Base-by-base conservation (phyloP, 108 stramenopile genomes). In the Tribonema minus region DNA sequence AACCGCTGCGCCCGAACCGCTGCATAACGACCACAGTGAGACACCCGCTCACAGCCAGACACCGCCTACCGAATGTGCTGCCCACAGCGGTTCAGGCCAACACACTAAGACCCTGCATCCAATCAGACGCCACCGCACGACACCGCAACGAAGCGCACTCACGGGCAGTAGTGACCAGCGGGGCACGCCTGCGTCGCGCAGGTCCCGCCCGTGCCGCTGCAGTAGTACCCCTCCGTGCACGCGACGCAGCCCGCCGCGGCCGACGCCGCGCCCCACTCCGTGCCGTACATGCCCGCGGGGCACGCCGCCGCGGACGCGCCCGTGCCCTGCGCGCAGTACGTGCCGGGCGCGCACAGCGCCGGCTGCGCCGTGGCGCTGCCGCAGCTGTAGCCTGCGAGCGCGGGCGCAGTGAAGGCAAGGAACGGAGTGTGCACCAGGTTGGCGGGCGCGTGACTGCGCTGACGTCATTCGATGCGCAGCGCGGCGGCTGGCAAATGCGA, bases 171-270 rank as follows among this genome's bases (percentile, higher is more conserved):
- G 85, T 72, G 61, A 12, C 86, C 85, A 0, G 83, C 74, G 26
- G 67, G 64, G 39, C 85, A 86, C 38, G 67, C 29, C 15, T 68
- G 61, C 20, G 68, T 71, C 3, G 29, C 65, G 23, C 34, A 33
- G 0, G 87, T 84, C 36, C 29, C 63, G 35, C 65, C 80, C 2
- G 80, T 76, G 62, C 81, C 84, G 12, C 80, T 82, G 78, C 87
- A 87, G 64, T 83, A 81, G 73, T 76, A 68, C 23, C 87, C 87
- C 60, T 80, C 64, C 12, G 77, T 63, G 67, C 86, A 87, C 1
- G 60, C 20, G 54, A 67, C 40, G 61, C 84, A 83, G 39, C 76
- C 87, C 12, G 67, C 64, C 4, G 39, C n/a, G 20, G n/a, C 27
- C 39, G 7, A 83, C 9, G 40, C 80, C 69, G 29, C 30, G 40